These are phyloP conservation scores for Apiotrichum porosum DNA, from an alignment of 1,284 basidiomycete species.

Conservation along the genomic window DNA sequence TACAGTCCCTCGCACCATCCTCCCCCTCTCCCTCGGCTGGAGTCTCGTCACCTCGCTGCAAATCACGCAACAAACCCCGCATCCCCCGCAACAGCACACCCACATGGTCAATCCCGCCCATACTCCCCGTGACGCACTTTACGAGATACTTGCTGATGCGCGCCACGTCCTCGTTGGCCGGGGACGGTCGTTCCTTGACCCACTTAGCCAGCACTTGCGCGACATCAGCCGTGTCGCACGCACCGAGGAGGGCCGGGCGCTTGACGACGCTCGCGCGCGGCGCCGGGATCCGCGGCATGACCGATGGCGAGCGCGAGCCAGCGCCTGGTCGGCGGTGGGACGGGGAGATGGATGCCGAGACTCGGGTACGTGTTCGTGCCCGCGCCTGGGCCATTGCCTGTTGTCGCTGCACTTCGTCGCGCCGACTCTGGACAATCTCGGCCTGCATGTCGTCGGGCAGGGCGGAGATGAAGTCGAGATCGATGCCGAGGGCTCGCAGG, in stretches of 20 bases:
- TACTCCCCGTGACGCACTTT: constrained; percentile 60
- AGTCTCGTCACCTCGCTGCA: constrained; percentile 17
- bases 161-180: constrained; percentile 64
- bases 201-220: constrained; percentile 64
- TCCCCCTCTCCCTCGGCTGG: constrained; percentile 39
- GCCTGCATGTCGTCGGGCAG: constrained; percentile 65
- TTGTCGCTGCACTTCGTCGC: constrained; percentile 43
- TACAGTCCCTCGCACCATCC: constrained; percentile 21
- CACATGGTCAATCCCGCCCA: constrained; percentile 63
- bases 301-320: constrained; percentile 49
- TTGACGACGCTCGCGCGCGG: constrained; percentile 44
- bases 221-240: constrained; percentile 62
- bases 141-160: constrained; percentile 66
- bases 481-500: constrained; percentile 61
- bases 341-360: constrained; percentile 6
- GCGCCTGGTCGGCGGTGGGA: constrained; percentile 34
- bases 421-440: constrained; percentile 63
- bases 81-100: constrained; percentile 71
- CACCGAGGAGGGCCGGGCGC: constrained; percentile 56
- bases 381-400: no score
- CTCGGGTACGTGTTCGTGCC: constrained; percentile 23
- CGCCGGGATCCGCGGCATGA: constrained; percentile 53
- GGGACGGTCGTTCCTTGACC: constrained; percentile 59
- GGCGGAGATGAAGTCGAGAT: constrained; percentile 64
- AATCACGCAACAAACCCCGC: constrained; percentile 45